A percentile compares a stretch with the other conserved stretches of the same genome.
phyloP scores from a whole-genome alignment of 805 yeast genomes.

The Wickerhamiella australiensis region DNA sequence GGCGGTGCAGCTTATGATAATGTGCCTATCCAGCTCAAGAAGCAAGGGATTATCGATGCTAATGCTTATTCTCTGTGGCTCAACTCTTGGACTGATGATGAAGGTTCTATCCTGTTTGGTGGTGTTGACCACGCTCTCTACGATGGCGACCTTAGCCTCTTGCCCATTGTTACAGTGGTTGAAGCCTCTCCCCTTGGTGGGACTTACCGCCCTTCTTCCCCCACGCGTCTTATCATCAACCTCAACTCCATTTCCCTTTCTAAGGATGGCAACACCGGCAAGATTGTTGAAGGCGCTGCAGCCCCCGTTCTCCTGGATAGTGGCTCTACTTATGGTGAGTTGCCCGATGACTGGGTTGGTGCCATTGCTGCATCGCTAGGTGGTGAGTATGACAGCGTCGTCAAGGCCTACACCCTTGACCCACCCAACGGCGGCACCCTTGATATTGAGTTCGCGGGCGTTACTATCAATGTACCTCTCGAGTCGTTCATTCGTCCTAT shows the following conservation, averaged over 20 bases:
- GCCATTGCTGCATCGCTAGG: conserved; percentile 26
- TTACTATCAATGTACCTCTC: conserved; percentile 13
- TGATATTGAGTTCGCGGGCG: conserved; percentile 1
- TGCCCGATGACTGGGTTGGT: conserved; percentile 18
- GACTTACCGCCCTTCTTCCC: neutral
- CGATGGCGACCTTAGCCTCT: conserved; percentile 33
- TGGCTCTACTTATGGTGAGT: conserved; percentile 18
- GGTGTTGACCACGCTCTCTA: conserved; percentile 55
- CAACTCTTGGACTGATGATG: conserved; percentile 24
- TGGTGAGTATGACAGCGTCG: conserved; percentile 28
- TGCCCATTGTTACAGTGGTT: conserved; percentile 21
- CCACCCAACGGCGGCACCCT: conserved; percentile 25
- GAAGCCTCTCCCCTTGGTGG: neutral
- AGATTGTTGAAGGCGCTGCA: neutral
- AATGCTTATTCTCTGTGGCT: conserved; percentile 38
- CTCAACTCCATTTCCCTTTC: conserved; percentile 3
- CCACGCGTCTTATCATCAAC: neutral
- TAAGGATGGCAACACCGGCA: neutral
- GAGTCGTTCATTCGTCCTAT: conserved; percentile 20
- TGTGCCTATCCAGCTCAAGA: conserved; percentile 27
- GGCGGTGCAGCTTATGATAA: conserved; percentile 21
- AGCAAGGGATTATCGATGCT: conserved; percentile 32
- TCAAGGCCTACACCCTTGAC: conserved; percentile 17
- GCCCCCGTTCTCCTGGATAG: conserved; percentile 18
- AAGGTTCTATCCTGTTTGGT: conserved; percentile 42